A percentile compares a stretch with the other conserved stretches of the same genome.
phyloP scores from a whole-genome alignment of 192 early-diverging fungal genomes.

The Coemansia sp. region DNA sequence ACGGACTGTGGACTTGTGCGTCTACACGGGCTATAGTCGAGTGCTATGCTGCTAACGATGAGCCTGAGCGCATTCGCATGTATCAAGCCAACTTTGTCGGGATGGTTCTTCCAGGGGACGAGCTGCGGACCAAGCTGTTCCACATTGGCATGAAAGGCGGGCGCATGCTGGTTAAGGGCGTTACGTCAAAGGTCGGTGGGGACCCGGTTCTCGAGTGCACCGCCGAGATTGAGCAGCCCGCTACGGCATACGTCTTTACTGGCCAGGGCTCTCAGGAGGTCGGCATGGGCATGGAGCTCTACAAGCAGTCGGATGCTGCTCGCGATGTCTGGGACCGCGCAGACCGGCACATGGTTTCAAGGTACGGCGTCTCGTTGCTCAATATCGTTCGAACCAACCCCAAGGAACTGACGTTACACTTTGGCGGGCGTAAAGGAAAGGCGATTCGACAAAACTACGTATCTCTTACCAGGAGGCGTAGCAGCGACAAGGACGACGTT shows the following conservation, averaged over 20 bases:
- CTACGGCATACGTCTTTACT: conserved; percentile 91
- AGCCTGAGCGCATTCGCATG: conserved; percentile 75
- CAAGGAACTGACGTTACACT: conserved; percentile 60
- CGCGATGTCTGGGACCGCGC: conserved; percentile 90
- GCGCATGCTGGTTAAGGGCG: conserved; percentile 87
- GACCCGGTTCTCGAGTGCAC: conserved; percentile 68
- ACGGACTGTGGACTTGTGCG: conserved; percentile 96
- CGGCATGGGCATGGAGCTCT: conserved; percentile 96
- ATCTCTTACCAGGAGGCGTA: background rate
- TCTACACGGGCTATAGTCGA: conserved; percentile 90
- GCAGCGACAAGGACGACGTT: background rate
- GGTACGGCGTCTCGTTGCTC: conserved; percentile 88
- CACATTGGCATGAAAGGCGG: conserved; percentile 93
- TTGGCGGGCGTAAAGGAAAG: conserved; percentile 82
- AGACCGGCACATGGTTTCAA: conserved; percentile 79
- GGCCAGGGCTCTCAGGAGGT: conserved; percentile 94
- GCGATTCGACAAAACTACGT: conserved; percentile 80
- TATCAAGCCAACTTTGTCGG: conserved; percentile 82
- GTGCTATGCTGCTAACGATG: conserved; percentile 83
- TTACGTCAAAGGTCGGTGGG: conserved; percentile 75
- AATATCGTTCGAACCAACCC: conserved; percentile 90
- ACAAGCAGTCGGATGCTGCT: conserved; percentile 76
- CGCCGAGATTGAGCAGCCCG: conserved; percentile 88
- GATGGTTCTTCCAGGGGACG: conserved; percentile 89
- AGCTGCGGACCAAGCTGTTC: conserved; percentile 75